These are phyloP conservation scores for Calamus simplicifolius DNA, from an alignment of 176 grass and related monocot species.

Conservation along the genomic window DNA sequence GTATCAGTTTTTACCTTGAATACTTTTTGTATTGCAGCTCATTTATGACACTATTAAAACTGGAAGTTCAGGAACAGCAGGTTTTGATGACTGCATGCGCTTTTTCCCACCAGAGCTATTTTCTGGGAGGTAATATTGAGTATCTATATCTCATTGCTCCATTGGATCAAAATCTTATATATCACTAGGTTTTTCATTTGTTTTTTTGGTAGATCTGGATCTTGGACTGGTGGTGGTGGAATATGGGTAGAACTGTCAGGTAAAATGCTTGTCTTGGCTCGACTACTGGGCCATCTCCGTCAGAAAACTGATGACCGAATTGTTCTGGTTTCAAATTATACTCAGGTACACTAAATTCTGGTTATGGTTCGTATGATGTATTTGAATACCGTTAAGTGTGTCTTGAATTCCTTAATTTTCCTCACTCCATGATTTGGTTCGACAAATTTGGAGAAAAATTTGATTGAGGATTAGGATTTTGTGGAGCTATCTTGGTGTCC, in stretches of 20 bases:
- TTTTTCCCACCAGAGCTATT: conserved; percentile 89
- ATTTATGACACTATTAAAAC: conserved; percentile 92
- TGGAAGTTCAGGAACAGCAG: conserved; percentile 56
- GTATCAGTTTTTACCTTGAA: conserved; percentile 11
- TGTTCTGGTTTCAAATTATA: conserved; percentile 98
- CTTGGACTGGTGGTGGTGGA: conserved; percentile 90
- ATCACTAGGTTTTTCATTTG: conserved; percentile 8
- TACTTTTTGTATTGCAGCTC: conserved; percentile 45
- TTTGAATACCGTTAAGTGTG: no score
- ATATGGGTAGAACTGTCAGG: conserved; percentile 95
- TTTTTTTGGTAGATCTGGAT: conserved; percentile 63
- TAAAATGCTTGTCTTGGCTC: conserved; percentile 97
- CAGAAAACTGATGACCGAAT: conserved; percentile 91
- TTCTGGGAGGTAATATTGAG: conserved; percentile 64
- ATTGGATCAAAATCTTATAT: no score
- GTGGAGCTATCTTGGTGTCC: no score
- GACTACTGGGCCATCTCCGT: conserved; percentile 68
- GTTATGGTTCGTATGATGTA: no score
- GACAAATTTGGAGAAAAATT: no score
- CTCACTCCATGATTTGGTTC: no score
- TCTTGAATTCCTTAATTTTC: no score
- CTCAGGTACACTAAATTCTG: conserved; percentile 43
- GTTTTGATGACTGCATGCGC: conserved; percentile 67
- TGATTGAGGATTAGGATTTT: no score
- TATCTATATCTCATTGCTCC: no score